Evolutionary conservation across 78 protist genomes (phyloP), one percentile per base, ranked within the genome.

Genomic region (Dictyostelium intermedium): DNA sequence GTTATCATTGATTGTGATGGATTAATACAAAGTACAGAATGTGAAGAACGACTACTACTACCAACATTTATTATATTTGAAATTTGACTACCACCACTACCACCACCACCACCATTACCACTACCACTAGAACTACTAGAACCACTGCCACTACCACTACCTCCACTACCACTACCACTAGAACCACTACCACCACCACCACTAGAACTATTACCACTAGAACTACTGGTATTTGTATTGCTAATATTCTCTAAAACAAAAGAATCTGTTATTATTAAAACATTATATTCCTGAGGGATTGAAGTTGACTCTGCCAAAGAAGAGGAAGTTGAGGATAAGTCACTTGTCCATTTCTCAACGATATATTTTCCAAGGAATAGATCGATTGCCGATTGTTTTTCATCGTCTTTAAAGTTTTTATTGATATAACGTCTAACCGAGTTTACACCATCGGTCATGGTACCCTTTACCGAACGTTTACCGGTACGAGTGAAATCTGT

Each of bases 401-500:
- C 92, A 74, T 82, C 92, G n/a, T 84, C 92, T 80, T 82, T 82
- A 11, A 84, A 66, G 56, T 85, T 85, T 41, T 95, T 85, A 87
- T 93, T 53, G 18, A 95, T 82, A 50, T 87, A 87, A 27, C 97
- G 25, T 56, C 84, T 60, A 5, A 95, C 91, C 1, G 93, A 74
- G 10, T 87, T 95, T 30, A 87, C 30, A 7, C 97, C 97, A 45
- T 95, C 97, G 0, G 91, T 79, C 93, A 87, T 84, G 2, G 91
- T 95, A 32, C 95, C 97, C 69, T 91, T 87, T 1, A 95, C 87
- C 7, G 85, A 56, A 20, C 94, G 53, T 56, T 95, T 95, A 20
- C 97, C 97, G 11, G 95, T 84, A 30, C 97, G 37, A 1, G 97
- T 96, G 53, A 82, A 92, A 60, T 96, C 97, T 1, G 93, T 96